Conservation (phyloP, 2,329 filamentous ascomycete species). For the Colletotrichum tanaceti region DNA sequence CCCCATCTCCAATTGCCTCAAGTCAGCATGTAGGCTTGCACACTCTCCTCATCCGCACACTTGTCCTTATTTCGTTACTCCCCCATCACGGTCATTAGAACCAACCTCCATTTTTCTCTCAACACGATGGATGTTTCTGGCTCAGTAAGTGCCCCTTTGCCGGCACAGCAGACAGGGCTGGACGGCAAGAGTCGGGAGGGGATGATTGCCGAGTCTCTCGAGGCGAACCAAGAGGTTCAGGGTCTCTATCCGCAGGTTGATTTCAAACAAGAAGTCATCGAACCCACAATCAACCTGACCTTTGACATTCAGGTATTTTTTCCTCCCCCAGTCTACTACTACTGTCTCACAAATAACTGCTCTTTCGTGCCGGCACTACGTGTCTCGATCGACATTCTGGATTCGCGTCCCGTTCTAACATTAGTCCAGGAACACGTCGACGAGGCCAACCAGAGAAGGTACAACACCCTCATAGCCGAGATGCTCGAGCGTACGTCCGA, state of each 20-base stretch:
- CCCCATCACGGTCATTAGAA: too few species aligned
- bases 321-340: too few species aligned
- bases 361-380: not conserved
- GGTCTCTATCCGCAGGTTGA: constrained; percentile 24
- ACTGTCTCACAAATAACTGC: too few species aligned
- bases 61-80: not conserved
- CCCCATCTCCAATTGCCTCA: constrained; percentile 1
- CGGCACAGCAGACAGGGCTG: not conserved
- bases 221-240: constrained; percentile 27
- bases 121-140: not conserved
- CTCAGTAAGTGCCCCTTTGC: not conserved
- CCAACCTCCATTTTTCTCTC: too few species aligned
- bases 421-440: constrained; percentile 22
- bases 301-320: constrained; percentile 33
- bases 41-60: not conserved
- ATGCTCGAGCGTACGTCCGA: constrained; percentile 30
- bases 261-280: constrained; percentile 26
- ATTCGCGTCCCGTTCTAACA: not conserved
- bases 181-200: constrained; percentile 29
- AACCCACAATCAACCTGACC: constrained; percentile 26
- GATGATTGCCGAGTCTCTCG: constrained; percentile 30
- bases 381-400: not conserved
- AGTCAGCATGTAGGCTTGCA: not conserved
- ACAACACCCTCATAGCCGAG: constrained; percentile 35
- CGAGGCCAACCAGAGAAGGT: constrained; percentile 32